Evolutionary conservation across 106 monocot genomes (phyloP), one percentile per base, ranked within the genome.

Genomic region (Dioscorea alata): DNA sequence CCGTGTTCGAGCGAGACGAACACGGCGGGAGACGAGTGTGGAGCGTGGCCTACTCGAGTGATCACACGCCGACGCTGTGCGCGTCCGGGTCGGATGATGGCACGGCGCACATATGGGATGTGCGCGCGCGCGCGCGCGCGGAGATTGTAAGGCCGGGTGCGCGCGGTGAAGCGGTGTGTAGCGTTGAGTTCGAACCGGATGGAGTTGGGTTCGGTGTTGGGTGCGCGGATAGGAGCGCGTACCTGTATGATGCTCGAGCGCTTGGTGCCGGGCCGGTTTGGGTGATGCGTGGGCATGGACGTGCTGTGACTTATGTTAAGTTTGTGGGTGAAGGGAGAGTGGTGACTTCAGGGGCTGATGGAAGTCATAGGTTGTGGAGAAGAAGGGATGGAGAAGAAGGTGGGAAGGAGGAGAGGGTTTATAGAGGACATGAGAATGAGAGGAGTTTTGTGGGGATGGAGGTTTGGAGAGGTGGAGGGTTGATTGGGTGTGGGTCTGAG

Each of bases 61-160:
- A n/a, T 2, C 49, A 22, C 56, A 54, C 67, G 31, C 69, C 65
- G 23, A 48, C 52, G 7, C 70, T 88, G 8, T 86, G 70, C 5
- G 88, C 84, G 10, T 95, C 95, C 0, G 88, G 74, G 7, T 86
- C 95, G 20, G 91, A 91, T 65, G 88, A 95, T 75, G 81, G 95
- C 32, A 78, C 79, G 0, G 82, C 81, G 6, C 83, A 82, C 16
- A 2, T 91, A 20, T 95, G 95, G 95, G 91, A 95, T 76, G 0
- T 83, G 50, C 79, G 91, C 2, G 33, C 63, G 8, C 69, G 24
- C 4, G 51, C 12, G 17, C 28, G 32, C 9, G 64, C 62, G 52
- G 71, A 49, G 21, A 24, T 68, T 4, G 57, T 62, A 12, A 64
- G 60, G 60, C 70, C 66, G 5, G 69, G 66, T 14, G 13, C 6